Evolutionary conservation across 768 basidiomycete genomes (phyloP), one percentile per base, ranked within the genome.

Genomic region (Lactarius akahatsu): DNA sequence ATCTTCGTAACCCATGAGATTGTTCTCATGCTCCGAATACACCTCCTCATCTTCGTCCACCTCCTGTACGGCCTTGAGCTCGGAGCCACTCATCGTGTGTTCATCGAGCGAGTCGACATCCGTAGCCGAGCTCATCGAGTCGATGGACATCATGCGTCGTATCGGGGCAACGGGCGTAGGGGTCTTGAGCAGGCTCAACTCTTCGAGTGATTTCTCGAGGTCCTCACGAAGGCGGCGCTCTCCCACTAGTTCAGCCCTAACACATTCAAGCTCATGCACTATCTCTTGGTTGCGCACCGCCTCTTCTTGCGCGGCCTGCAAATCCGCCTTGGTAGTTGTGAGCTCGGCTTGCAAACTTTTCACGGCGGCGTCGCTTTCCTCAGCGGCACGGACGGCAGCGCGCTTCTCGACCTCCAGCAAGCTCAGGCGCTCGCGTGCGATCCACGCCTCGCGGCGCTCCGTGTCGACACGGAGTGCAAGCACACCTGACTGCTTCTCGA

Each of bases 391-490:
- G 71, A 83, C 81, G 56, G 90, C 74, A 3, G 79, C 78, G n/a
- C 74, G 75, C 70, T 88, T 90, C 77, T 91, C 91, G 23, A 85
- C 80, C 73, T 91, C 86, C 54, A 91, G 69, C 63, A 90, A 71
- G 9, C 86, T 83, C 8, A 86, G 78, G 47, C 83, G 85, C 55
- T 92, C 92, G 16, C 90, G 82, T n/a, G 91, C 87, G 47, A 94
- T 83, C 88, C 90, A 93, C 2, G 88, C 88, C 64, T 95, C 93
- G 61, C 87, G 83, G 30, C 91, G 82, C 77, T 94, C 92, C n/a
- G 78, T 80, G 55, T 94, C 91, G 16, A 93, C 81, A 13, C 90
- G 80, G 66, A 84, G 85, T 30, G 85, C 82, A 59, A 96, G 83
- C 43, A 87, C 78, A 50, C 80, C 78, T 28, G 86, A 77, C 70